A percentile compares a stretch with the other conserved stretches of the same genome.
Conservation (phyloP, 75 land plant genomes). For the Sequoia sempervirens region DNA sequence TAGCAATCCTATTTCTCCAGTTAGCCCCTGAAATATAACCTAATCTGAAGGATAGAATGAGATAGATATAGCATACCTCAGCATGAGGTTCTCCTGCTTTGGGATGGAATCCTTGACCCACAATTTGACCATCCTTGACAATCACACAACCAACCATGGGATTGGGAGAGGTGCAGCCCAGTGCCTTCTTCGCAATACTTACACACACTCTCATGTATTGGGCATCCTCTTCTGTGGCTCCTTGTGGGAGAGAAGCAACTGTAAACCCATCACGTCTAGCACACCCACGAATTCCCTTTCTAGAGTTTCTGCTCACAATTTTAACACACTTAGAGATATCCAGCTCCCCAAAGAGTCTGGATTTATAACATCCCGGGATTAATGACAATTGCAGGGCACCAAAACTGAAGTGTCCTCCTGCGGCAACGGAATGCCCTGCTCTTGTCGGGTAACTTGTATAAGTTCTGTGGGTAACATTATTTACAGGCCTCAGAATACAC, state of each 20-base stretch:
- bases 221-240: constrained; percentile 42
- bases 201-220: constrained; percentile 80
- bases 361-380: neutral
- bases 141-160: constrained; percentile 97
- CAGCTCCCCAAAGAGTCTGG: neutral
- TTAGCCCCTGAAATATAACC: too few relatives aligned
- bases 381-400: neutral
- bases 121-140: constrained; percentile 76
- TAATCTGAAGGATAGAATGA: too few relatives aligned
- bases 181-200: constrained; percentile 60
- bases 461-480: neutral
- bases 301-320: neutral
- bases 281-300: neutral
- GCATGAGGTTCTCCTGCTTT: constrained; percentile 96
- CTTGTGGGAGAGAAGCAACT: constrained; percentile 2
- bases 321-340: neutral
- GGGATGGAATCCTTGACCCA: constrained; percentile 93
- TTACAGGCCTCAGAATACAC: neutral
- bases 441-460: neutral
- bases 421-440: neutral
- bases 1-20: too few relatives aligned
- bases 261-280: neutral
- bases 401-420: neutral
- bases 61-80: constrained; percentile 44
- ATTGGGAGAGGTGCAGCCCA: constrained; percentile 84